phyloP scores from a whole-genome alignment of 257 asterid species.

The Solanum etuberosum region DNA sequence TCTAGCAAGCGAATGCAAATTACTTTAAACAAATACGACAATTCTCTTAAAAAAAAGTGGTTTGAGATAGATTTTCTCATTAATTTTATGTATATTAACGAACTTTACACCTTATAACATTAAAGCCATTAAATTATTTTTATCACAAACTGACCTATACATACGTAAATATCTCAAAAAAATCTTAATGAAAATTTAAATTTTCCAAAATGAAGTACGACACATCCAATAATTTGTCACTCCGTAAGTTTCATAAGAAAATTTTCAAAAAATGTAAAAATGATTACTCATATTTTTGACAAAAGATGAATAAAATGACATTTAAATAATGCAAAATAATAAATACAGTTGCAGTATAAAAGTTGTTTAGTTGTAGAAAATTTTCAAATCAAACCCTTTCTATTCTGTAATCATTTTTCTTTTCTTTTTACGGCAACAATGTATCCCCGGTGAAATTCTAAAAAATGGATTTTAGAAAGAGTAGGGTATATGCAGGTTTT shows the following conservation, averaged over 20 bases:
- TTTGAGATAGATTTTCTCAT: neutral
- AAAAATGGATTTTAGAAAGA: too few species aligned
- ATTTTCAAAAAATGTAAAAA: neutral
- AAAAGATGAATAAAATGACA: neutral
- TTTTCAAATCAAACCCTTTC: neutral
- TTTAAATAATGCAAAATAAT: neutral
- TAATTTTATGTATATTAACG: neutral
- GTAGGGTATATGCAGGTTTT: neutral
- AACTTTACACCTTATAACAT: neutral
- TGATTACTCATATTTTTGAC: neutral
- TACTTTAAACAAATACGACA: neutral
- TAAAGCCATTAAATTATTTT: neutral
- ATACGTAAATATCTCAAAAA: neutral
- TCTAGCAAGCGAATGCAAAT: neutral
- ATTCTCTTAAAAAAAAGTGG: neutral
- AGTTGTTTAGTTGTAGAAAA: too few species aligned
- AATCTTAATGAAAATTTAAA: neutral
- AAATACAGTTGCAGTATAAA: neutral
- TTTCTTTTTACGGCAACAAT: neutral
- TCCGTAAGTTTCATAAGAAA: neutral
- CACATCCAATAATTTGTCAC: neutral
- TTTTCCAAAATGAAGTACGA: neutral
- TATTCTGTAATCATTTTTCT: neutral
- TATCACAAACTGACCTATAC: neutral
- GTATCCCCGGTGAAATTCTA: too few species aligned